A percentile compares a stretch with the other conserved stretches of the same genome.
Conservation (phyloP, 345 rosid genomes). For the Acer campestre region DNA sequence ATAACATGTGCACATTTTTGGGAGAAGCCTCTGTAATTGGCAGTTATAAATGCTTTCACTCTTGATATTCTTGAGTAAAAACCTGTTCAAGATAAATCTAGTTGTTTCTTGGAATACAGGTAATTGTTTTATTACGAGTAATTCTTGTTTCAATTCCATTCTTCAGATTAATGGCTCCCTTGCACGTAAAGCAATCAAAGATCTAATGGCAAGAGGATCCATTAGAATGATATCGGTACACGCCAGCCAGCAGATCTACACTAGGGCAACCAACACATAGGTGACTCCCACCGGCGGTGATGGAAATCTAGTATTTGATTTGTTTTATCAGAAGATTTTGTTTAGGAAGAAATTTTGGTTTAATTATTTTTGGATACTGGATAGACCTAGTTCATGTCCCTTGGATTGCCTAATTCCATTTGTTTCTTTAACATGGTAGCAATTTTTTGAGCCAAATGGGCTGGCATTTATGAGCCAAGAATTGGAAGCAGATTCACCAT, state of each 20-base stretch:
- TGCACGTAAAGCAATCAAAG: slow-evolving; percentile 69
- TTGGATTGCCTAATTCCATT: background rate
- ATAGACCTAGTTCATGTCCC: background rate
- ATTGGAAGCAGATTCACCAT: too few species aligned
- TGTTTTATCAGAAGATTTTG: background rate
- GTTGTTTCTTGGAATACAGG: background rate
- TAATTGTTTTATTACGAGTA: too few species aligned
- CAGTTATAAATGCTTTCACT: background rate
- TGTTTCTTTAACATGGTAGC: background rate
- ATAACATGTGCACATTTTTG: background rate
- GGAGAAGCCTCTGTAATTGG: background rate
- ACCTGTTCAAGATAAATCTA: background rate
- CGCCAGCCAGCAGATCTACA: too few species aligned
- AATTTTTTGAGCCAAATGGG: background rate
- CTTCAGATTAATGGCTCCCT: slow-evolving; percentile 58
- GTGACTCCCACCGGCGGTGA: background rate
- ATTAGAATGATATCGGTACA: slow-evolving; percentile 68
- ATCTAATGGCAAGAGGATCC: slow-evolving; percentile 70
- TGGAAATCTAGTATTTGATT: background rate
- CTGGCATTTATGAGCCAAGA: too few species aligned
- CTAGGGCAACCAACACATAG: slow-evolving; percentile 70
- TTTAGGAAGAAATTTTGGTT: background rate
- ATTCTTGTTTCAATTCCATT: background rate
- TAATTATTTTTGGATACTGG: background rate
- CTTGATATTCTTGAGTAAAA: background rate